phyloP scores from a whole-genome alignment of 306 rosid species.

The Pueraria montana region DNA sequence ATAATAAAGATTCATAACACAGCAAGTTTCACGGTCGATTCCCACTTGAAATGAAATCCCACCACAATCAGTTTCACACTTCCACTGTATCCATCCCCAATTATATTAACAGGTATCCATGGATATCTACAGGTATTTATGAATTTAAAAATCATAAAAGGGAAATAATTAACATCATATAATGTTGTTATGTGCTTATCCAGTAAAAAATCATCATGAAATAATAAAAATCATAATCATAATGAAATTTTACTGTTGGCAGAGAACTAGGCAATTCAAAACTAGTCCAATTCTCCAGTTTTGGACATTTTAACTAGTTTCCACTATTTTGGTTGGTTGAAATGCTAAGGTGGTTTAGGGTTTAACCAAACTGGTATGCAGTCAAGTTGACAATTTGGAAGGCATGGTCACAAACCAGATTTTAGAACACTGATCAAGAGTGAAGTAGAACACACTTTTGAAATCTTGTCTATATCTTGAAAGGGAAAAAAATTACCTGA shows the following conservation, averaged over 20 bases:
- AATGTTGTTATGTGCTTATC: too few species aligned
- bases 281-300: not conserved
- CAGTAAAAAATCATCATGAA: too few species aligned
- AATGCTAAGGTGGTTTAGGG: not conserved
- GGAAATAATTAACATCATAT: too few species aligned
- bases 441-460: constrained; percentile 23
- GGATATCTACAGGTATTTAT: too few species aligned
- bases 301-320: not conserved
- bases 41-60: constrained; percentile 44
- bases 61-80: constrained; percentile 25
- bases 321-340: not conserved
- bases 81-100: too few species aligned
- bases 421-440: constrained; percentile 7
- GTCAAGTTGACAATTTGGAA: not conserved
- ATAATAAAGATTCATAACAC: constrained; percentile 36
- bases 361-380: not conserved
- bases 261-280: not conserved
- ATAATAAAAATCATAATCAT: too few species aligned
- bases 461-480: constrained; percentile 22
- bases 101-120: too few species aligned
- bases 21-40: constrained; percentile 39
- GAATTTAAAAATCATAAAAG: too few species aligned
- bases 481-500: constrained; percentile 67
- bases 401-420: constrained; percentile 1
- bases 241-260: not conserved